These are phyloP conservation scores for Boletus reticuloceps DNA, from an alignment of 768 basidiomycete species.

Conservation along the genomic window DNA sequence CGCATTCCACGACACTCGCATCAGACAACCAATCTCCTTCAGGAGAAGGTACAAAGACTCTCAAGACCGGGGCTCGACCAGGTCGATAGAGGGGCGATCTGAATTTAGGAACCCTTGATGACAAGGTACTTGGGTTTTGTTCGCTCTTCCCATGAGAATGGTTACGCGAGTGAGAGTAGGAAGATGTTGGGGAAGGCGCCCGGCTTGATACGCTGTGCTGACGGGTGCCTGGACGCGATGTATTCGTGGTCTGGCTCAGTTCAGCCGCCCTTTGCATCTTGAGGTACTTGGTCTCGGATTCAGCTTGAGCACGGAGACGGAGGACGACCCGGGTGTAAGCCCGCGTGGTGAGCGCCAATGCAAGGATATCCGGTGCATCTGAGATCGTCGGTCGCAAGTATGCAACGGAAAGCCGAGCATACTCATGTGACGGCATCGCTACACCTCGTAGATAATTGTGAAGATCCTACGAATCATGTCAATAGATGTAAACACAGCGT, in stretches of 20 bases:
- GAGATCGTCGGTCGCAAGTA: slow-evolving; percentile 54
- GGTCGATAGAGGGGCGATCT: slow-evolving; percentile 68
- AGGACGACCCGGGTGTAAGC: slow-evolving; percentile 80
- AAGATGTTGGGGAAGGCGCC: slow-evolving; percentile 60
- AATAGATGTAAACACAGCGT: not conserved
- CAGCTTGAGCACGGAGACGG: slow-evolving; percentile 75
- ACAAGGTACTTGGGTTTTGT: slow-evolving; percentile 21
- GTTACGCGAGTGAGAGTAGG: slow-evolving; percentile 32
- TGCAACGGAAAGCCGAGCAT: slow-evolving; percentile 54
- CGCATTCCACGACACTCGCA: slow-evolving; percentile 76
- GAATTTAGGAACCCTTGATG: slow-evolving; percentile 37
- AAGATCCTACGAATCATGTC: slow-evolving; percentile 53
- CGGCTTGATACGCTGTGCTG: slow-evolving; percentile 54
- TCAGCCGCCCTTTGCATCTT: slow-evolving; percentile 11
- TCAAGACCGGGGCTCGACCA: slow-evolving; percentile 71
- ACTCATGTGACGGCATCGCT: slow-evolving; percentile 71
- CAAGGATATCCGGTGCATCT: slow-evolving; percentile 43
- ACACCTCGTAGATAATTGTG: slow-evolving; percentile 79
- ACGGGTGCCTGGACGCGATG: slow-evolving; percentile 20
- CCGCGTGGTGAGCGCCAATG: slow-evolving; percentile 60
- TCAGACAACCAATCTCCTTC: slow-evolving; percentile 88
- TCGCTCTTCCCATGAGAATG: slow-evolving; percentile 39
- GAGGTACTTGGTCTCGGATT: slow-evolving; percentile 44
- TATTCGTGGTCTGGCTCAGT: not conserved
- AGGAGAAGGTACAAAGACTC: slow-evolving; percentile 83